Percentiles rank a stretch among this genome's conserved stretches.
These are phyloP conservation scores for Peribolospora kevripleyi DNA, from an alignment of 768 basidiomycete species.

Conservation along the genomic window DNA sequence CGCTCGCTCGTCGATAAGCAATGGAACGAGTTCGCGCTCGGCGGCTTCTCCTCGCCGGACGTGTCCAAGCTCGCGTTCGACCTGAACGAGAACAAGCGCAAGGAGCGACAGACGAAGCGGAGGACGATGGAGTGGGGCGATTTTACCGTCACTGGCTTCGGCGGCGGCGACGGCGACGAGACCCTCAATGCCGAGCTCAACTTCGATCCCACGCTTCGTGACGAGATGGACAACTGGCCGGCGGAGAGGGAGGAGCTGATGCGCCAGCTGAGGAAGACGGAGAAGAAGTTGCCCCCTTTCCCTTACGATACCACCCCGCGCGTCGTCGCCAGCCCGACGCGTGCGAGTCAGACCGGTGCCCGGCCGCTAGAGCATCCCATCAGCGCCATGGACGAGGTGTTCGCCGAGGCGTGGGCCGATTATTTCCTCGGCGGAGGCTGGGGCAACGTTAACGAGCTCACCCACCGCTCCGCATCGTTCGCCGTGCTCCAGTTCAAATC, in stretches of 20 bases:
- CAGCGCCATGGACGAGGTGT: slow-evolving; percentile 47
- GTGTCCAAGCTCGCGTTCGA: slow-evolving; percentile 75
- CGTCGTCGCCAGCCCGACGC: slow-evolving; percentile 27
- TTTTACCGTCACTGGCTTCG: slow-evolving; percentile 12
- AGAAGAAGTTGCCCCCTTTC: slow-evolving; percentile 41
- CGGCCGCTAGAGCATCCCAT: slow-evolving; percentile 9
- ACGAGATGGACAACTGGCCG: slow-evolving; percentile 44
- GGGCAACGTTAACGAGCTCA: too few species aligned
- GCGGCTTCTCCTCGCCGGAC: slow-evolving; percentile 22
- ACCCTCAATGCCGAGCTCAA: slow-evolving; percentile 26
- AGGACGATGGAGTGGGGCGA: slow-evolving; percentile 13
- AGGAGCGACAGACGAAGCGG: slow-evolving; percentile 23
- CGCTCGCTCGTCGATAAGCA: slow-evolving; percentile 26
- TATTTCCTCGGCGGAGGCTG: background rate
- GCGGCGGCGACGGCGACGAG: slow-evolving; percentile 9
- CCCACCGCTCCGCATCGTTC: too few species aligned
- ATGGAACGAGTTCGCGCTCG: slow-evolving; percentile 54
- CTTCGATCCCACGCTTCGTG: slow-evolving; percentile 35
- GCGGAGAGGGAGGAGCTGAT: slow-evolving; percentile 43
- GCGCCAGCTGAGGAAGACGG: slow-evolving; percentile 34
- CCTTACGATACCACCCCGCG: slow-evolving; percentile 83
- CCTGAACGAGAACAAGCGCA: slow-evolving; percentile 62
- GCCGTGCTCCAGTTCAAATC: slow-evolving; percentile 7
- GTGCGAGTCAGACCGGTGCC: background rate
- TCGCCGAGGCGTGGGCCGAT: slow-evolving; percentile 43